Evolutionary conservation across 1,139 yeast species (phyloP).

Genomic region (Magnusiomyces paraingens): DNA sequence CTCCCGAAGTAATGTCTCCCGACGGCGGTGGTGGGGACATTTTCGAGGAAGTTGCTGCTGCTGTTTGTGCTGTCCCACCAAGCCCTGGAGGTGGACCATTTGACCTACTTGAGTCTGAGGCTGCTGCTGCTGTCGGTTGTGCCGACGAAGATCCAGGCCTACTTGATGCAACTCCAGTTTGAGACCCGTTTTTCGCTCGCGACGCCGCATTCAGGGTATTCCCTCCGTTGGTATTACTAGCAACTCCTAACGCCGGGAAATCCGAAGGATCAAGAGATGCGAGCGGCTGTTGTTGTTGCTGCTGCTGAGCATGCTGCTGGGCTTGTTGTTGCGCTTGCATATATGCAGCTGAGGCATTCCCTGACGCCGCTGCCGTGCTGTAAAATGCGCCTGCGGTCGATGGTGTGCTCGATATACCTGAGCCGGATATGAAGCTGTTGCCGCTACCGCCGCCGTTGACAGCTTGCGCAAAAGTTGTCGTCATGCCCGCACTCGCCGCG

Average conservation of each 20-base stretch:
- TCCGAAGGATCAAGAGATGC: constrained; percentile 24
- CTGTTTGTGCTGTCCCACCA: background rate
- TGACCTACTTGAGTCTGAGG: background rate
- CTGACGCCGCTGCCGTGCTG: background rate
- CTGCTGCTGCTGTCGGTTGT: background rate
- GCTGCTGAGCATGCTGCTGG: constrained; percentile 6
- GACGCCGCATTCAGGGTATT: no score
- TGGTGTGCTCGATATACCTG: no score
- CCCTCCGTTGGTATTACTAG: constrained; percentile 5
- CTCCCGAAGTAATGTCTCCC: constrained; percentile 6
- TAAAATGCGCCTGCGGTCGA: background rate
- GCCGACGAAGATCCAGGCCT: background rate
- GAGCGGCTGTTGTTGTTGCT: constrained; percentile 8
- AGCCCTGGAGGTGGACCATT: constrained; percentile 13
- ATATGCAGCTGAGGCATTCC: no score
- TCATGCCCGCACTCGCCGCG: constrained; percentile 3
- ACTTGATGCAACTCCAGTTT: background rate
- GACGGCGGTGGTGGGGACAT: constrained; percentile 10
- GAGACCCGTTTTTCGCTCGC: no score
- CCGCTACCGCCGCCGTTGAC: background rate
- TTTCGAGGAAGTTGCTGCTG: constrained; percentile 9
- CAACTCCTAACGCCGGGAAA: constrained; percentile 27
- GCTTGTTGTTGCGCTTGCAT: background rate
- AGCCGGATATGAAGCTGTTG: background rate
- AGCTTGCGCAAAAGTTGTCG: constrained; percentile 14